These are phyloP conservation scores for Heterobasidion annosum DNA, from an alignment of 1,284 basidiomycete genomes.

Conservation along the genomic window DNA sequence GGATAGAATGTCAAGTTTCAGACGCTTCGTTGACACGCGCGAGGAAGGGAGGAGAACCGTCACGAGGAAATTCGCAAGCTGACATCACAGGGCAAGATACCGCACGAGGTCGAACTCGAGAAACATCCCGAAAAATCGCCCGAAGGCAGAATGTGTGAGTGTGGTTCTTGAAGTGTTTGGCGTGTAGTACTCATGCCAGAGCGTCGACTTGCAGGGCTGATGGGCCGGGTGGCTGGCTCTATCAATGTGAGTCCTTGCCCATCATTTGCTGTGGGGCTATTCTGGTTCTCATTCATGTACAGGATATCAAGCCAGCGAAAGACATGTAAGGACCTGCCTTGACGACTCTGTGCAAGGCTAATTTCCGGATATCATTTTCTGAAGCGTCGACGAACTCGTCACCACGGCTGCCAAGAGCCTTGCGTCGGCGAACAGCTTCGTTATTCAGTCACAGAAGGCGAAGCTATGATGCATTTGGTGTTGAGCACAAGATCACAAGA, in stretches of 20 bases:
- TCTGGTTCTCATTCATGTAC: background rate
- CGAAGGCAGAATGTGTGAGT: constrained; percentile 50
- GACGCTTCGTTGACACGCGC: background rate
- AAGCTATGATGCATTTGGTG: constrained; percentile 27
- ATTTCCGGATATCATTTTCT: background rate
- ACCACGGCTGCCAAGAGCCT: constrained; percentile 41
- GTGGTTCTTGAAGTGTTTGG: too few relatives aligned
- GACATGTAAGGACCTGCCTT: constrained; percentile 49
- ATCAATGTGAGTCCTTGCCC: constrained; percentile 41
- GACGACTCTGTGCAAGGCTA: background rate
- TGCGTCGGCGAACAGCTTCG: constrained; percentile 23
- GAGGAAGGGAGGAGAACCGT: constrained; percentile 48
- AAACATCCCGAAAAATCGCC: constrained; percentile 61
- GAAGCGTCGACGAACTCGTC: constrained; percentile 65
- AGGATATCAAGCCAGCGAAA: constrained; percentile 76
- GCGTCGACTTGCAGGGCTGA: constrained; percentile 46
- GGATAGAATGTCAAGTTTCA: background rate
- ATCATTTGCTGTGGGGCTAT: background rate
- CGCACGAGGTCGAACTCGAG: constrained; percentile 67
- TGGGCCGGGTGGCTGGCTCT: constrained; percentile 80
- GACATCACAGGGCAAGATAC: constrained; percentile 61
- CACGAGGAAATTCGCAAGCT: constrained; percentile 51
- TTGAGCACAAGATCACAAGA: background rate
- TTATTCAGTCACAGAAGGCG: constrained; percentile 22
- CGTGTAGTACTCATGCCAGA: background rate